Percentiles rank a stretch among this genome's conserved stretches.
phyloP scores from a whole-genome alignment of 176 grass and related monocot species.

The Puccinellia tenuiflora region DNA sequence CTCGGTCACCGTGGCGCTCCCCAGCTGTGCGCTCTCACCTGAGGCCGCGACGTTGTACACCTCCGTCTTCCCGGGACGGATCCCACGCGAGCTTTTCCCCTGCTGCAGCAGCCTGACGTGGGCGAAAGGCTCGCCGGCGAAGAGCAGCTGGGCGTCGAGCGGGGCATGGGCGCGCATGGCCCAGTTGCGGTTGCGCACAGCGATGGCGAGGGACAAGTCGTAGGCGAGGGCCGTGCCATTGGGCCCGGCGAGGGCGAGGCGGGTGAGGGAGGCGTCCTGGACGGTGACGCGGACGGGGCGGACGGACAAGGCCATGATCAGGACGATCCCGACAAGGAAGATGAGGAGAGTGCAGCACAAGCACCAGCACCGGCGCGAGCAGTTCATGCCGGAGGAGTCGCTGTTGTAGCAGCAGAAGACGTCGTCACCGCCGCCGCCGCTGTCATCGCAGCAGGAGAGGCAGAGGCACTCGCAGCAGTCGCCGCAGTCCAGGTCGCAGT shows the following conservation, averaged over 20 bases:
- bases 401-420: neutral
- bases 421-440: too few relatives aligned
- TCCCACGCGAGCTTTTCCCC: neutral
- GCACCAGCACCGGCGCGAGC: neutral
- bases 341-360: neutral
- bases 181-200: neutral
- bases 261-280: neutral
- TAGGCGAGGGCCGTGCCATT: neutral
- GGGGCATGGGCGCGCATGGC: neutral
- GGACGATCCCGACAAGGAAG: neutral
- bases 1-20: neutral
- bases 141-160: neutral
- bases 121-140: neutral
- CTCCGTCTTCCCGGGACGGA: neutral
- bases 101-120: neutral
- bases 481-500: neutral
- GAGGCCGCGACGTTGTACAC: neutral
- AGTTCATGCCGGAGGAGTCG: neutral
- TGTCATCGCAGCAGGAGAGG: too few relatives aligned
- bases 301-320: neutral
- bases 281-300: neutral
- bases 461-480: too few relatives aligned
- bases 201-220: neutral
- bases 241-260: neutral
- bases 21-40: neutral